Conservation (phyloP, 2,329 filamentous ascomycete species). For the Scytalidium sp. region DNA sequence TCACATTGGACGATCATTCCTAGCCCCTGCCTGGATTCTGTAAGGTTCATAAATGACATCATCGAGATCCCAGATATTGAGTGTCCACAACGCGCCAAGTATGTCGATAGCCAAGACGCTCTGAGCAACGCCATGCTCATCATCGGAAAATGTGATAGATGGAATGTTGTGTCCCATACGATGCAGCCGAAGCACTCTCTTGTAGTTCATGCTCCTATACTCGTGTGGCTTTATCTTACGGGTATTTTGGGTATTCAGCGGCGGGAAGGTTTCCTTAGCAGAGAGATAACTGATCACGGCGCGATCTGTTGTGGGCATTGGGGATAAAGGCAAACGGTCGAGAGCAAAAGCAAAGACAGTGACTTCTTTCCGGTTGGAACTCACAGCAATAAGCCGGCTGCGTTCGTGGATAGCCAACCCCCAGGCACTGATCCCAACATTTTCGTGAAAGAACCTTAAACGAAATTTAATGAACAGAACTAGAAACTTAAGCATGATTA, state of each 20-base stretch:
- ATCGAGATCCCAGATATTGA: conserved; percentile 3
- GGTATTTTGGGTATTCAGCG: neutral
- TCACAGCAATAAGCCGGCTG: conserved; percentile 83
- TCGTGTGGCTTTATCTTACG: neutral
- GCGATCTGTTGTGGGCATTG: neutral
- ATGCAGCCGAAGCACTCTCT: neutral
- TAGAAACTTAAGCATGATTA: neutral
- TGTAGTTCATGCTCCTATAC: neutral
- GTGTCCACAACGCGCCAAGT: conserved; percentile 14
- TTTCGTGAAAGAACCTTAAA: conserved; percentile 66
- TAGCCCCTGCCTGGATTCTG: neutral
- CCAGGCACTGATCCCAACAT: conserved; percentile 81
- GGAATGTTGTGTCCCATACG: conserved; percentile 23
- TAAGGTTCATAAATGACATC: neutral
- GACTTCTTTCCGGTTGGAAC: conserved; percentile 66
- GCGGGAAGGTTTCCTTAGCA: neutral
- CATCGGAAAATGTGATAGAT: conserved; percentile 21
- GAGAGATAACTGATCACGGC: neutral
- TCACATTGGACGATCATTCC: neutral
- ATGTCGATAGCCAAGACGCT: conserved; percentile 23
- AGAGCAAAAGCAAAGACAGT: conserved; percentile 50
- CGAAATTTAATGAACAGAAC: neutral
- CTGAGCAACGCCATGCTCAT: conserved; percentile 15
- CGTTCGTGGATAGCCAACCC: conserved; percentile 78
- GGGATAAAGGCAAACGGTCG: neutral